Evolutionary conservation across 768 basidiomycete species (phyloP).

Genomic region (Termitomyces sp.): DNA sequence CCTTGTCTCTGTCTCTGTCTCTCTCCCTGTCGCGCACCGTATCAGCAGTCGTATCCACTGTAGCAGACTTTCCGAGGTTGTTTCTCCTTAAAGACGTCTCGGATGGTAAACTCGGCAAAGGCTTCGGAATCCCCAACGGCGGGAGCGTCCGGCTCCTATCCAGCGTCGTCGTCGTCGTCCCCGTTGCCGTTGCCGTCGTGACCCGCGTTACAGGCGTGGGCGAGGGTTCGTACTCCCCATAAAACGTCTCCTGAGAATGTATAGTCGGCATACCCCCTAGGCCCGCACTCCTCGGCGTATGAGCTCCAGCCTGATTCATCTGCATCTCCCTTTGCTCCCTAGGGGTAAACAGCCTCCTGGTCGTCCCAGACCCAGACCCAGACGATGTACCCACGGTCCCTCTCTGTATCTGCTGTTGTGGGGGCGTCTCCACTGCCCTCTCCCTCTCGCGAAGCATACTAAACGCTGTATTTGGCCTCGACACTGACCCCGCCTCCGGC

Average conservation of each 20-base stretch:
- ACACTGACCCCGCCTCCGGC: neutral
- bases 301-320: neutral
- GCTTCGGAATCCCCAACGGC: conserved; percentile 48
- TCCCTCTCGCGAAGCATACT: conserved; percentile 19
- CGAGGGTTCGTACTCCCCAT: conserved; percentile 32
- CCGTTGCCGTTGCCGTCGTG: conserved; percentile 15
- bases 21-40: conserved; percentile 15
- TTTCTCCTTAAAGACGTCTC: conserved; percentile 32
- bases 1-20: conserved; percentile 13
- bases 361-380: conserved; percentile 4
- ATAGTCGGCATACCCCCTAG: conserved; percentile 22
- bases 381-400: neutral
- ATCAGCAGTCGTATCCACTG: conserved; percentile 1
- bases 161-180: conserved; percentile 14
- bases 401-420: conserved; percentile 10
- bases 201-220: conserved; percentile 36
- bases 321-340: conserved; percentile 48
- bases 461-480: conserved; percentile 29
- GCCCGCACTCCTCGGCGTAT: neutral
- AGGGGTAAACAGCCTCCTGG: conserved; percentile 51
- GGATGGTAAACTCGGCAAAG: conserved; percentile 54
- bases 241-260: conserved; percentile 38
- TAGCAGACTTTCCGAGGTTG: conserved; percentile 1
- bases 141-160: conserved; percentile 45
- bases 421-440: conserved; percentile 13